These are phyloP conservation scores for Ogataea philodendri DNA, from an alignment of 805 yeast species.

Conservation along the genomic window DNA sequence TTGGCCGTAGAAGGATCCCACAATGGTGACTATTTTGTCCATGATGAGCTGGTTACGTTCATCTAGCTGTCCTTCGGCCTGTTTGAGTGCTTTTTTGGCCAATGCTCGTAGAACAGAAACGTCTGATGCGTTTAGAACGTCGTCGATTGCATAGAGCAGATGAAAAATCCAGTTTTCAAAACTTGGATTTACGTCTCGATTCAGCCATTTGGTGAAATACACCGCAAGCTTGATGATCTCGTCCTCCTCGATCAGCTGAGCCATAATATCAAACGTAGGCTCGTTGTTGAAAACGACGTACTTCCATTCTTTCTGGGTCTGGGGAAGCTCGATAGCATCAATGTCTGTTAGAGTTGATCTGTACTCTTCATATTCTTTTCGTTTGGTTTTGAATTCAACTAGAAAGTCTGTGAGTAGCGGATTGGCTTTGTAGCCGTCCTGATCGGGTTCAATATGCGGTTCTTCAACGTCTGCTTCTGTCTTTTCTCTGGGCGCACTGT, in stretches of 20 bases:
- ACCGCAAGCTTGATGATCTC: slow-evolving; percentile 37
- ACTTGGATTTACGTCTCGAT: slow-evolving; percentile 30
- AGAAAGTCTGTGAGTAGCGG: slow-evolving; percentile 16
- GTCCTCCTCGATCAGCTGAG: slow-evolving; percentile 36
- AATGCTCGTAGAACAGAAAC: slow-evolving; percentile 41
- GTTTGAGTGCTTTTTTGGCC: slow-evolving; percentile 37
- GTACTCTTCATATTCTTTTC: slow-evolving; percentile 21
- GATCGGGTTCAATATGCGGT: slow-evolving; percentile 4
- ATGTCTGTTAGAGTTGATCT: slow-evolving; percentile 24
- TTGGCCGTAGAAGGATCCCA: slow-evolving; percentile 27
- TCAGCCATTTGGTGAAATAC: slow-evolving; percentile 44
- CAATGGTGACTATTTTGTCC: slow-evolving; percentile 21
- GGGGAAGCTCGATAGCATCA: slow-evolving; percentile 36
- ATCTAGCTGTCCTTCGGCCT: slow-evolving; percentile 22
- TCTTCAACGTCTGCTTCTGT: no score
- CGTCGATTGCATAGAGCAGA: slow-evolving; percentile 39
- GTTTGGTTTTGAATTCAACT: slow-evolving; percentile 14
- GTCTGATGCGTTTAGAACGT: slow-evolving; percentile 37
- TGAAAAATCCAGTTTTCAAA: slow-evolving; percentile 41
- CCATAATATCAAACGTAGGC: slow-evolving; percentile 34
- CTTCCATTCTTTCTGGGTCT: slow-evolving; percentile 43
- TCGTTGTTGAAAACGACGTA: slow-evolving; percentile 33
- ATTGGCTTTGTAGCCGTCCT: background rate
- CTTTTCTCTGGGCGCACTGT: slow-evolving; percentile 6
- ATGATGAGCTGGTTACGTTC: slow-evolving; percentile 17